These are phyloP conservation scores for Pezicula radicicola DNA, from an alignment of 2,329 filamentous ascomycete species.

Conservation along the genomic window DNA sequence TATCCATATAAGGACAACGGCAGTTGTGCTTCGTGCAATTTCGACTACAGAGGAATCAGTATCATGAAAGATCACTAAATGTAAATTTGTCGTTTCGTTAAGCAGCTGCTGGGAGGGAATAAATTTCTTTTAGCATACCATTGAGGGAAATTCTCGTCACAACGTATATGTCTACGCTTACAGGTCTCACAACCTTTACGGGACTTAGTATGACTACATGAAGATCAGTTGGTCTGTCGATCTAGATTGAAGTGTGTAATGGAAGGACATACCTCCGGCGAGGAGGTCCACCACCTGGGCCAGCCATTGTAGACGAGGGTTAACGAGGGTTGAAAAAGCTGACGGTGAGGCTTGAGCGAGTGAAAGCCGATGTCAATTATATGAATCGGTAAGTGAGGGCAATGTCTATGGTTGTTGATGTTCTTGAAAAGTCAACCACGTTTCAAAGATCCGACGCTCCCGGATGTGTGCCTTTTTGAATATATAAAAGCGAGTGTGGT, in stretches of 20 bases:
- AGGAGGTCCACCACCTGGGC: slow-evolving; percentile 91
- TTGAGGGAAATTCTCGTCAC: slow-evolving; percentile 96
- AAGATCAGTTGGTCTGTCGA: slow-evolving; percentile 13
- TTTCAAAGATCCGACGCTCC: slow-evolving; percentile 5
- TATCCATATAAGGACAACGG: slow-evolving; percentile 96
- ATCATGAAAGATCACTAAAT: background rate
- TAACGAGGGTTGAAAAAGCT: slow-evolving; percentile 15
- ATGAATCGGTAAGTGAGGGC: slow-evolving; percentile 6
- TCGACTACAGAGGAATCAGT: slow-evolving; percentile 54
- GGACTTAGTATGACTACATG: slow-evolving; percentile 89
- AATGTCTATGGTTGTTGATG: background rate
- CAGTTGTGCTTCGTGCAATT: slow-evolving; percentile 99
- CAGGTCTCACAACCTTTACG: slow-evolving; percentile 98
- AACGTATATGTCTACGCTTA: slow-evolving; percentile 95
- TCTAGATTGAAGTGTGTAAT: background rate
- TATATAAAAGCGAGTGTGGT: slow-evolving; percentile 24
- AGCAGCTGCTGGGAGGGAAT: background rate
- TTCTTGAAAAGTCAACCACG: too few species aligned
- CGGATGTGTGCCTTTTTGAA: slow-evolving; percentile 8
- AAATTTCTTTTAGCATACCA: slow-evolving; percentile 58
- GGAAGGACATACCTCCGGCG: slow-evolving; percentile 53
- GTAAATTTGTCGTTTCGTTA: background rate
- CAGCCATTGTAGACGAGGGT: slow-evolving; percentile 66
- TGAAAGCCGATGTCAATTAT: slow-evolving; percentile 29
- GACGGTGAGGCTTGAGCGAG: slow-evolving; percentile 33